phyloP scores from a whole-genome alignment of 2,329 filamentous ascomycete species.

The Coniochaeta hoffmannii region DNA sequence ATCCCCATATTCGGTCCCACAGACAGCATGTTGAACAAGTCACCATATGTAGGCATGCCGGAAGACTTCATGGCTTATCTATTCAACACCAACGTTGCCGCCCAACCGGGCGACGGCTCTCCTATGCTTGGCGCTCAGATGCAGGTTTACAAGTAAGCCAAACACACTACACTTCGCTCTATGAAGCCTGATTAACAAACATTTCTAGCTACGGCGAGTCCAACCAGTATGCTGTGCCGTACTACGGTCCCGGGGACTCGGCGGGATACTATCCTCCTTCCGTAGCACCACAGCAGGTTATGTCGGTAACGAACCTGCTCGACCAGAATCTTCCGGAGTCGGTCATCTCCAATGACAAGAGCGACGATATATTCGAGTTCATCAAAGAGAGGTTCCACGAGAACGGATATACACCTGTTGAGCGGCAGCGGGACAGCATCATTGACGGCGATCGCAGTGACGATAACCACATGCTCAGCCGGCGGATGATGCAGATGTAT shows the following conservation, averaged over 20 bases:
- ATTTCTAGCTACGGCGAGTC: conserved; percentile 44
- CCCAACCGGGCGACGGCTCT: conserved; percentile 39
- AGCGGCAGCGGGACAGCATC: conserved; percentile 68
- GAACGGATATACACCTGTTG: conserved; percentile 63
- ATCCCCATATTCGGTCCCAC: conserved; percentile 77
- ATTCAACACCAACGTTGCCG: conserved; percentile 59
- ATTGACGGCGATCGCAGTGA: conserved; percentile 69
- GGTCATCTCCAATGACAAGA: conserved; percentile 79
- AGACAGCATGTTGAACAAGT: conserved; percentile 71
- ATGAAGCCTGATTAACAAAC: not conserved
- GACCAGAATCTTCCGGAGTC: conserved; percentile 75
- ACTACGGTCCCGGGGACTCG: conserved; percentile 38
- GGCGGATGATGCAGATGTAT: conserved; percentile 93
- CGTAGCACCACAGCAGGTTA: conserved; percentile 62
- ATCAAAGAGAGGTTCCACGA: conserved; percentile 79
- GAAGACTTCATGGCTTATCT: conserved; percentile 83
- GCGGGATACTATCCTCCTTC: conserved; percentile 50
- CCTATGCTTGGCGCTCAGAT: conserved; percentile 46
- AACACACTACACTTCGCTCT: not conserved
- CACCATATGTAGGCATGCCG: conserved; percentile 74
- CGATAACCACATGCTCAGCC: conserved; percentile 62
- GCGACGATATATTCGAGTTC: conserved; percentile 72
- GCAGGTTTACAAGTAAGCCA: conserved; percentile 40
- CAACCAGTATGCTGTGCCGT: conserved; percentile 41
- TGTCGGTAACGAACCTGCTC: conserved; percentile 81